phyloP scores from a whole-genome alignment of 2,329 filamentous ascomycete species.

The Annulohypoxylon truncatum region DNA sequence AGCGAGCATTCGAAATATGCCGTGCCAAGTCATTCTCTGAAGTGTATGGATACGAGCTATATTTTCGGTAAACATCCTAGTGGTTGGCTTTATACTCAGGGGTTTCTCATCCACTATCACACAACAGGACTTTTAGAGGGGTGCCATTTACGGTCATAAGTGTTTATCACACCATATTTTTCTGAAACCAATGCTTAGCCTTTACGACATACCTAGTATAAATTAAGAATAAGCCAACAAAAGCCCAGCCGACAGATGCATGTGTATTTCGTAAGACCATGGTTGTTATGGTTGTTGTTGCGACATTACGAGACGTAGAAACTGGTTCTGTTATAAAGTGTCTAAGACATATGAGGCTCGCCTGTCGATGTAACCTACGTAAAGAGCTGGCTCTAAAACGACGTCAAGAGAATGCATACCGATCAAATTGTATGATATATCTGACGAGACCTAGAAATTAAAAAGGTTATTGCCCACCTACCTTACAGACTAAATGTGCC shows the following conservation, averaged over 20 bases:
- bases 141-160: not conserved
- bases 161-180: not conserved
- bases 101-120: not conserved
- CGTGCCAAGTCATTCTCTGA: not conserved
- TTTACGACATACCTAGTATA: not conserved
- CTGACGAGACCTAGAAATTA: not conserved
- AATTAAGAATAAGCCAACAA: not conserved
- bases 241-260: not conserved
- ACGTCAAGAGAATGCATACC: conserved; percentile 23
- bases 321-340: not conserved
- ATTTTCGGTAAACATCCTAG: not conserved
- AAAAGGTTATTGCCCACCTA: not conserved
- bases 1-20: not conserved
- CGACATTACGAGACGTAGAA: not conserved
- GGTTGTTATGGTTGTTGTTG: not conserved
- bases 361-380: conserved; percentile 15
- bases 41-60: not conserved
- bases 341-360: conserved; percentile 31
- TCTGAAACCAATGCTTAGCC: not conserved
- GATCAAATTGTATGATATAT: conserved; percentile 18
- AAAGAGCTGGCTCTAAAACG: conserved; percentile 17
- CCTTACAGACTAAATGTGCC: conserved; percentile 21
- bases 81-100: not conserved
- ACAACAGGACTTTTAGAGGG: not conserved
- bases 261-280: not conserved